Conservation (phyloP, 768 basidiomycete species). For the Lanmaoa rubissima region DNA sequence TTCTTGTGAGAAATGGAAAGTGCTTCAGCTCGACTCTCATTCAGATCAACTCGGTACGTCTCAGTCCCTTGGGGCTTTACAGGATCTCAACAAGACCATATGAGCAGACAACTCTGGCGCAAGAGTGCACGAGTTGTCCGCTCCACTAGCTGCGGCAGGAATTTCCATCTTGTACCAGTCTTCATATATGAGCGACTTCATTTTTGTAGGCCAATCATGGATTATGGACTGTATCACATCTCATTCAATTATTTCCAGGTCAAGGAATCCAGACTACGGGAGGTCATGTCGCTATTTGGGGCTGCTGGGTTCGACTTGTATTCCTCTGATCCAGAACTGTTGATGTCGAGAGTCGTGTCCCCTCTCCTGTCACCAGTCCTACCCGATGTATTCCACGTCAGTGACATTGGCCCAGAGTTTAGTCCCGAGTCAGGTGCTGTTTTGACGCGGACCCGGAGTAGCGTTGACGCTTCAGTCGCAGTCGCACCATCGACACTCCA, state of each 20-base stretch:
- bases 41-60: conserved; percentile 62
- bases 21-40: conserved; percentile 80
- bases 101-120: conserved; percentile 63
- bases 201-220: conserved; percentile 54
- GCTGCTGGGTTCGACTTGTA: conserved; percentile 67
- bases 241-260: conserved; percentile 42
- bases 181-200: conserved; percentile 80
- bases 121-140: conserved; percentile 72
- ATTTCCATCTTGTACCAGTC: conserved; percentile 84
- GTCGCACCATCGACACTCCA: conserved; percentile 8
- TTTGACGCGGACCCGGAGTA: conserved; percentile 47
- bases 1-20: conserved; percentile 73
- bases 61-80: not conserved
- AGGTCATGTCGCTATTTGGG: conserved; percentile 59
- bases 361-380: conserved; percentile 34
- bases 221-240: not conserved
- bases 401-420: conserved; percentile 30
- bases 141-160: conserved; percentile 70
- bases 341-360: conserved; percentile 30
- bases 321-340: conserved; percentile 42
- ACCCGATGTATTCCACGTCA: conserved; percentile 30
- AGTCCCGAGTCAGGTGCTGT: conserved; percentile 41
- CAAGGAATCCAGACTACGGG: conserved; percentile 60
- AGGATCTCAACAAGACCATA: conserved; percentile 6
- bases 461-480: conserved; percentile 33